Evolutionary conservation across 768 basidiomycete genomes (phyloP).

Genomic region (Albatrellus ellisii): DNA sequence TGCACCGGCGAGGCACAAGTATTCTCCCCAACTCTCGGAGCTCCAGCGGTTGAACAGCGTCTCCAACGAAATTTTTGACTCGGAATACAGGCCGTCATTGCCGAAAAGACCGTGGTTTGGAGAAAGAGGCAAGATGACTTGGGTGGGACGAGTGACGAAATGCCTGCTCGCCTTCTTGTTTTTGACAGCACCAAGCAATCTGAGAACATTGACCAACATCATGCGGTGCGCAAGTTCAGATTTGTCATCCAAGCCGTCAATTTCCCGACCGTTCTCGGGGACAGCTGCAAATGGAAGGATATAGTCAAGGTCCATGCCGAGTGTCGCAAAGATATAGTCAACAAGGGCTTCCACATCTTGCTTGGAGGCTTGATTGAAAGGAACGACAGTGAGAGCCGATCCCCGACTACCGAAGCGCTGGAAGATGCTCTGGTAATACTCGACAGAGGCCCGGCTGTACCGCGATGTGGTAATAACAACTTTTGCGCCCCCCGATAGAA

Average conservation of each 20-base stretch:
- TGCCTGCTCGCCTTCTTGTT: conserved; percentile 94
- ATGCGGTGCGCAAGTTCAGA: conserved; percentile 97
- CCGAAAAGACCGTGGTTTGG: conserved; percentile 98
- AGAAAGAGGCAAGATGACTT: conserved; percentile 94
- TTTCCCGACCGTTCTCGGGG: conserved; percentile 97
- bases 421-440: conserved; percentile 98
- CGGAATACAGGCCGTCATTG: conserved; percentile 94
- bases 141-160: conserved; percentile 95
- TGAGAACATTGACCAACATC: conserved; percentile 95
- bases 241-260: conserved; percentile 92
- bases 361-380: conserved; percentile 98
- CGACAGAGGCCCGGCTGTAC: conserved; percentile 89
- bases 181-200: conserved; percentile 95
- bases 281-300: conserved; percentile 97
- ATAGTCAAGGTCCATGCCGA: conserved; percentile 96
- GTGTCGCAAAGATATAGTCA: conserved; percentile 93
- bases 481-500: conserved; percentile 91
- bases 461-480: conserved; percentile 97
- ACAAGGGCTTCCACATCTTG: conserved; percentile 97
- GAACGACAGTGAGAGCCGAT: conserved; percentile 94
- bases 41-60: conserved; percentile 97
- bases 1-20: conserved; percentile 93
- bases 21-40: conserved; percentile 98
- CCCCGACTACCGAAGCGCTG: conserved; percentile 91
- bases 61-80: conserved; percentile 96